phyloP scores from a whole-genome alignment of 2,329 filamentous ascomycete species.

The Monosporascus ibericus region DNA sequence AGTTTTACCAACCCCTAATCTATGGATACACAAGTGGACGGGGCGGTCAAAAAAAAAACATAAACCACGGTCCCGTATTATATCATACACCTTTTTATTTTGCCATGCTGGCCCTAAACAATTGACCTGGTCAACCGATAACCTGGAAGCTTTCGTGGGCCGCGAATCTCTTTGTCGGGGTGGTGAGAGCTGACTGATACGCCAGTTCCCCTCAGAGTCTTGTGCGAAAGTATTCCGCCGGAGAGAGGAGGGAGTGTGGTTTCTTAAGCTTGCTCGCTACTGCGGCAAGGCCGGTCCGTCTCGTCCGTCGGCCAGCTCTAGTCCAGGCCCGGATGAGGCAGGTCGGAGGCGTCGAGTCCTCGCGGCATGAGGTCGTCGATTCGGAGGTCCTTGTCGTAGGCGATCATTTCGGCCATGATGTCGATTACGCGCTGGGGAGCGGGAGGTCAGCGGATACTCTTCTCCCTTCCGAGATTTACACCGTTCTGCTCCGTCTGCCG shows the following conservation, averaged over 20 bases:
- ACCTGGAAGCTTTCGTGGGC: too few relatives aligned
- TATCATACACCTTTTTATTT: conserved; percentile 20
- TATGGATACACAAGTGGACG: not conserved
- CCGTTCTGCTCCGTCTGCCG: too few relatives aligned
- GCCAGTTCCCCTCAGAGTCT: too few relatives aligned
- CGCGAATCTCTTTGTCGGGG: too few relatives aligned
- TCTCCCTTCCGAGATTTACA: too few relatives aligned
- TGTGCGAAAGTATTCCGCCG: too few relatives aligned
- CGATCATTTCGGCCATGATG: conserved; percentile 96
- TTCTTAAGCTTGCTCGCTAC: not conserved
- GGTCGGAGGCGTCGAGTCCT: conserved; percentile 35
- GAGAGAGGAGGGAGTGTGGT: too few relatives aligned
- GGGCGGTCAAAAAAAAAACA: not conserved
- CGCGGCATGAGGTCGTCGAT: conserved; percentile 32
- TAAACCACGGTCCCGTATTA: conserved; percentile 12
- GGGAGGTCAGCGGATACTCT: too few relatives aligned
- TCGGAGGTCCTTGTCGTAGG: conserved; percentile 71
- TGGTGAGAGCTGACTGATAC: too few relatives aligned
- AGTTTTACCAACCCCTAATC: not conserved
- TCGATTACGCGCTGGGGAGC: conserved; percentile 73
- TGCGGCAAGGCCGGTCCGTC: not conserved
- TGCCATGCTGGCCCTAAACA: too few relatives aligned
- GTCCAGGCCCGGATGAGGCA: conserved; percentile 49
- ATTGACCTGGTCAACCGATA: too few relatives aligned
- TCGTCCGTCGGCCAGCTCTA: conserved; percentile 26